These are phyloP conservation scores for Kodamaea ohmeri DNA, from an alignment of 1,139 yeast species.

Conservation along the genomic window DNA sequence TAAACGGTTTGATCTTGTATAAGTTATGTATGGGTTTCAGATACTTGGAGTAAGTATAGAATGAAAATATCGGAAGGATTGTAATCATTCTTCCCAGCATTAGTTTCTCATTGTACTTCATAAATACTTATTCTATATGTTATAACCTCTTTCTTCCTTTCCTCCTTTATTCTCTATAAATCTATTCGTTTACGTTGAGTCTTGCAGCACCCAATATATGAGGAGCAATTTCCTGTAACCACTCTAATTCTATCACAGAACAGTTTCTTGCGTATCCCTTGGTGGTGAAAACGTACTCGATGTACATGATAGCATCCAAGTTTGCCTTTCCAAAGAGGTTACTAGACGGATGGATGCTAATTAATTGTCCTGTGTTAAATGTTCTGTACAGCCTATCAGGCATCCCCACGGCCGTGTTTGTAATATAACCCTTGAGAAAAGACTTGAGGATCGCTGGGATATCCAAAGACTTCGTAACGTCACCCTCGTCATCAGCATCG, in stretches of 20 bases:
- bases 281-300: slow-evolving; percentile 89
- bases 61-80: too few relatives aligned
- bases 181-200: slow-evolving; percentile 26
- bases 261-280: slow-evolving; percentile 92
- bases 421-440: slow-evolving; percentile 76
- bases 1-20: too few relatives aligned
- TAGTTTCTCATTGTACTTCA: neutral
- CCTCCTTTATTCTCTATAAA: neutral
- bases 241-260: slow-evolving; percentile 74
- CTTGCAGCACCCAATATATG: slow-evolving; percentile 52
- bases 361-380: slow-evolving; percentile 71
- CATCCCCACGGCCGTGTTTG: slow-evolving; percentile 89
- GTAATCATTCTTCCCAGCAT: too few relatives aligned
- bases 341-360: slow-evolving; percentile 91
- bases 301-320: slow-evolving; percentile 87
- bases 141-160: too few relatives aligned
- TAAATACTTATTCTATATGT: too few relatives aligned
- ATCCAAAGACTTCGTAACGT: slow-evolving; percentile 36
- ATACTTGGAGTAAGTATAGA: too few relatives aligned
- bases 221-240: slow-evolving; percentile 87
- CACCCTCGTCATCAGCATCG: slow-evolving; percentile 14
- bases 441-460: slow-evolving; percentile 66
- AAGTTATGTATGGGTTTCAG: too few relatives aligned
- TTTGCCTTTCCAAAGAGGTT: slow-evolving; percentile 74
- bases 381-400: slow-evolving; percentile 94